A percentile compares a stretch with the other conserved stretches of the same genome.
These are phyloP conservation scores for Geosmithia putterillii DNA, from an alignment of 2,329 filamentous ascomycete genomes.

Conservation along the genomic window DNA sequence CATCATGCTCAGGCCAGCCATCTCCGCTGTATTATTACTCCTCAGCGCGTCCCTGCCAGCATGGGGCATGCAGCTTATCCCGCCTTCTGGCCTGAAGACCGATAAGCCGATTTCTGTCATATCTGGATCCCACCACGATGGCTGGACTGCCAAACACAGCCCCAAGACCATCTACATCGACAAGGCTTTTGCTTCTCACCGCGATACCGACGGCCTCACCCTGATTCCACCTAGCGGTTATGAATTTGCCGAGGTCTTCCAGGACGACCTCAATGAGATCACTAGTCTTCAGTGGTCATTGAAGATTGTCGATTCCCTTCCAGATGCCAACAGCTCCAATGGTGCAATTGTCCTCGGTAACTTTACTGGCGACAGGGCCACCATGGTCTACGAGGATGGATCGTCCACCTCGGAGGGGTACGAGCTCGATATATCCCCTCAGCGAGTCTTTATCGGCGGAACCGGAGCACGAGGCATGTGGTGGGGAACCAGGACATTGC, in stretches of 20 bases:
- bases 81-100: background rate
- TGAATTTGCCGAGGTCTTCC: conserved; percentile 35
- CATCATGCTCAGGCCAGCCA: too few species aligned
- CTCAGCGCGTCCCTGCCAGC: too few species aligned
- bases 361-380: conserved; percentile 10
- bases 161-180: conserved; percentile 25
- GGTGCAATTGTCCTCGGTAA: conserved; percentile 28
- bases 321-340: conserved; percentile 9
- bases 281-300: conserved; percentile 28
- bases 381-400: conserved; percentile 33
- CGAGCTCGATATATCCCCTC: conserved; percentile 20
- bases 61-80: background rate
- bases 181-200: conserved; percentile 19
- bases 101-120: background rate
- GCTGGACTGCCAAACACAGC: background rate
- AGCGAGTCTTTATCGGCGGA: conserved; percentile 22
- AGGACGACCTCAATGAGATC: conserved; percentile 26
- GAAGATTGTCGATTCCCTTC: conserved; percentile 18
- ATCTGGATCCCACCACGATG: background rate
- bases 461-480: conserved; percentile 30
- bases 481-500: conserved; percentile 32
- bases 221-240: conserved; percentile 35
- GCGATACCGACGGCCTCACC: conserved; percentile 32
- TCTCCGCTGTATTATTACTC: too few species aligned
- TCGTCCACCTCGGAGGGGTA: conserved; percentile 35